These are phyloP conservation scores for Chrysoporthe deuterocubensis DNA, from an alignment of 2,329 filamentous ascomycete genomes.

Conservation along the genomic window DNA sequence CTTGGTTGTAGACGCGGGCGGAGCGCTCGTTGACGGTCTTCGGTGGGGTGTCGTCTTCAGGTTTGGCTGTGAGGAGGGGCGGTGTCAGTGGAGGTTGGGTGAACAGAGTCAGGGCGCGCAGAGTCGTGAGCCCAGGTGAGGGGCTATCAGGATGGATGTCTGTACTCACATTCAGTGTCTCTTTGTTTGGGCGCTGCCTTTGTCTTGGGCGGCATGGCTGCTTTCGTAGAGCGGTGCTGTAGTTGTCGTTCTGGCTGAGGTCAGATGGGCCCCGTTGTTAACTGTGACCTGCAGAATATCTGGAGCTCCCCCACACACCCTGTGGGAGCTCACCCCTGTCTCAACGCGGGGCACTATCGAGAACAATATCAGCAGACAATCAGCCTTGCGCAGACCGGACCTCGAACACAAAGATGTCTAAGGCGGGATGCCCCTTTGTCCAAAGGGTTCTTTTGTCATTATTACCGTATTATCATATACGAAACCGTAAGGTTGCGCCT, in stretches of 20 bases:
- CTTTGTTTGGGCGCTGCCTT: slow-evolving; percentile 28
- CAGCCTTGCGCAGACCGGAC: background rate
- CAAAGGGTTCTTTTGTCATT: slow-evolving; percentile 5
- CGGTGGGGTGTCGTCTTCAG: slow-evolving; percentile 41
- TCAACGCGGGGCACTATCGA: background rate
- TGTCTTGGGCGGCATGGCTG: slow-evolving; percentile 31
- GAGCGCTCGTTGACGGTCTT: slow-evolving; percentile 55
- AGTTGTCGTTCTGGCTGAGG: background rate
- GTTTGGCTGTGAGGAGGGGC: slow-evolving; percentile 30
- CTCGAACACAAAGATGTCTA: background rate
- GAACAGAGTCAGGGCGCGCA: background rate
- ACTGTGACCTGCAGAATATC: slow-evolving; percentile 11
- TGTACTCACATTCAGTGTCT: slow-evolving; percentile 27
- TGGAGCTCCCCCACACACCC: slow-evolving; percentile 10
- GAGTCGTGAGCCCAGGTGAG: too few species aligned
- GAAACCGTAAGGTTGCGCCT: background rate
- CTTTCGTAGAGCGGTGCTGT: slow-evolving; percentile 11
- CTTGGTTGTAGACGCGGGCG: slow-evolving; percentile 51
- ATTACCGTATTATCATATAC: slow-evolving; percentile 15
- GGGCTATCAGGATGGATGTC: background rate
- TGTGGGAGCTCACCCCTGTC: slow-evolving; percentile 3
- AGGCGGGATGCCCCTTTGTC: background rate
- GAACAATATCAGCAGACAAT: slow-evolving; percentile 16
- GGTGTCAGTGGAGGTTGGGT: slow-evolving; percentile 3
- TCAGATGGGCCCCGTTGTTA: background rate